Base-by-base conservation (phyloP, 2,329 filamentous ascomycete genomes). In the Fusarium sterilihyphosum region DNA sequence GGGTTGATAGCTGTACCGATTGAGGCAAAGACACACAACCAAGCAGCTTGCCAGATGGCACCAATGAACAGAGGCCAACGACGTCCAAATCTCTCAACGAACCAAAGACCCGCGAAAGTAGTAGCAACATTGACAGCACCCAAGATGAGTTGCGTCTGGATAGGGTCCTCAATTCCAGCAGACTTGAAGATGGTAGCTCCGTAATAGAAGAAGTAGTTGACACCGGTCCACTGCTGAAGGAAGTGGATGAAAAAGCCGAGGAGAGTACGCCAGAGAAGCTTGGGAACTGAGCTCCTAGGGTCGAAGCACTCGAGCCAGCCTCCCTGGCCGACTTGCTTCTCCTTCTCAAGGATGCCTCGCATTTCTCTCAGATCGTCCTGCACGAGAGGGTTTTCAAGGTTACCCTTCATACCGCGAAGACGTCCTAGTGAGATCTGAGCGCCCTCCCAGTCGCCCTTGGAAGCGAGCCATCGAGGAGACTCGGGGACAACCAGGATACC, bases 1-100 rank as follows among this genome's bases (percentile, higher is more conserved):
- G 86, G 87, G 52, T 85, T 77, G 47, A 82, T 75, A 14, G 81
- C 82, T 38, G 86, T 85, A 13, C 90, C 88, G 38, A 92, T 85
- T 0, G 86, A 84, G 37, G 89, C 91, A 78, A 92, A 93, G 67
- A 94, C 83, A 41, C 91, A 83, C 59, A 93, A 86, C 86, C 90
- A 93, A 7, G 84, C 81, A 44, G 90, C 88, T 84, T 93, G 92
- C 91, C 92, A 94, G 20, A 92, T 75, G 6, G 89, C 91, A 47
- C 92, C 92, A 20, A 89, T 78, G 72, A 93, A 88, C 4, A 94
- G 85, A 7, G 91, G 92, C 80, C 88, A 88, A 52, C 92, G 89
- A n/a, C 92, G 89, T 40, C 92, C 92, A 65, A 87, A 91, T 71
- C 87, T 88, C 78, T 93, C 91, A 2, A 94, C 91, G 29, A 93